phyloP scores from a whole-genome alignment of 106 monocot genomes.

The Ottelia alismoides region DNA sequence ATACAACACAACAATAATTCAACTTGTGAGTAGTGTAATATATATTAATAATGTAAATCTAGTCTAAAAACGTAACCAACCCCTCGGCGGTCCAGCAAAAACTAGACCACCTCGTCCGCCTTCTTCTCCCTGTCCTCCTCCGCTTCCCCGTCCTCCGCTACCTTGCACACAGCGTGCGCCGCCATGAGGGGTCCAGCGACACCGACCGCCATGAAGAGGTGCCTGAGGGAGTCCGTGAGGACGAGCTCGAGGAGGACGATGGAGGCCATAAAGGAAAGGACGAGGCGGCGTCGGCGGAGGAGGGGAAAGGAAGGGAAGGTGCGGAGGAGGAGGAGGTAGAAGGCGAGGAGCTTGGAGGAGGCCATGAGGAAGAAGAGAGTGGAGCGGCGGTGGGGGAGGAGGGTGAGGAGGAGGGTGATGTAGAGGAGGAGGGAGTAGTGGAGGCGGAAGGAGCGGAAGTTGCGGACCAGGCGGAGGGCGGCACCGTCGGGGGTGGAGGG shows the following conservation, averaged over 20 bases:
- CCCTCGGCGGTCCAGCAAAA: too few relatives aligned
- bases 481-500: background rate
- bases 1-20: too few relatives aligned
- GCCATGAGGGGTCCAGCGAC: constrained; percentile 16
- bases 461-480: constrained; percentile 19
- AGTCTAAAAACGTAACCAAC: too few relatives aligned
- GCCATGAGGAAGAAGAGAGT: constrained; percentile 47
- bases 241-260: constrained; percentile 21
- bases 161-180: constrained; percentile 26
- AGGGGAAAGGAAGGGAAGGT: constrained; percentile 18
- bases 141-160: constrained; percentile 3
- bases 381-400: constrained; percentile 17
- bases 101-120: too few relatives aligned
- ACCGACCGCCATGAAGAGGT: constrained; percentile 12
- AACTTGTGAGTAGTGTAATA: too few relatives aligned
- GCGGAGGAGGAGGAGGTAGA: constrained; percentile 32
- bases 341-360: constrained; percentile 25
- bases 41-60: too few relatives aligned
- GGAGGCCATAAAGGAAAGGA: constrained; percentile 9
- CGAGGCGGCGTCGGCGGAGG: constrained; percentile 19
- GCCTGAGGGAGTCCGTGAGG: constrained; percentile 15
- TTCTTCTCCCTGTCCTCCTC: constrained; percentile 1
- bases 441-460: constrained; percentile 23
- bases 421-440: constrained; percentile 35
- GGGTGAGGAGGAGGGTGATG: constrained; percentile 23